Base-by-base conservation (phyloP, 352 stramenopile species). In the Phytophthora kernoviae region DNA sequence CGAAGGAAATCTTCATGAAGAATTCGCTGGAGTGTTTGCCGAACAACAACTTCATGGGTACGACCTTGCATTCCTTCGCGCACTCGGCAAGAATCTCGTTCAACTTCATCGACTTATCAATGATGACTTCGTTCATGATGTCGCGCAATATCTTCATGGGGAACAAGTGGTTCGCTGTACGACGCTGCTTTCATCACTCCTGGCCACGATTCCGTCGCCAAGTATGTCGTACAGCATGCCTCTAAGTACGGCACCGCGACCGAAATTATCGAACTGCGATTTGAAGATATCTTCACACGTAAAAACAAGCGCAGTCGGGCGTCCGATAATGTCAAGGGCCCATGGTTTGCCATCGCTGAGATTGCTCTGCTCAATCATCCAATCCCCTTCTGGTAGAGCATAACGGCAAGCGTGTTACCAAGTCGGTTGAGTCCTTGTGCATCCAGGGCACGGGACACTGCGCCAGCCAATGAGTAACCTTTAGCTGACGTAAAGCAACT, bases 81-180 rank as follows among this genome's bases (percentile, higher is more conserved):
- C 34, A 66, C 30, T 57, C 26, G 0, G 39, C 48, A 1, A 89
- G 45, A 1, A 75, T 65, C 1, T 61, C 49, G 11, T 48, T 61
- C 10, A 90, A 32, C 33, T 66, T 34, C 37, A 34, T 1, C 10
- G 55, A 65, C 26, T 79, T 69, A 14, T 68, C 57, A 1, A 68
- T 48, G 27, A 87, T 56, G 12, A 67, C 54, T 24, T 70, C 53
- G 32, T 79, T 44, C 53, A 79, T 68, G 8, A 62, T 46, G 5
- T 70, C 56, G 0, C 54, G 42, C 43, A 79, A 20, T 62, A 65
- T 70, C 9, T 64, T 43, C 22, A 60, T 65, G 2, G 75, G 82
- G 22, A 92, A 91, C 14, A 96, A 86, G 41, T 94, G 88, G 47
- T 78, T 91, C 50, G 84, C 82, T 8, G 61, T 77, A 9, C 83